Conservation (phyloP, 208 protist genomes). For the Blastocrithidia nonstop region DNA sequence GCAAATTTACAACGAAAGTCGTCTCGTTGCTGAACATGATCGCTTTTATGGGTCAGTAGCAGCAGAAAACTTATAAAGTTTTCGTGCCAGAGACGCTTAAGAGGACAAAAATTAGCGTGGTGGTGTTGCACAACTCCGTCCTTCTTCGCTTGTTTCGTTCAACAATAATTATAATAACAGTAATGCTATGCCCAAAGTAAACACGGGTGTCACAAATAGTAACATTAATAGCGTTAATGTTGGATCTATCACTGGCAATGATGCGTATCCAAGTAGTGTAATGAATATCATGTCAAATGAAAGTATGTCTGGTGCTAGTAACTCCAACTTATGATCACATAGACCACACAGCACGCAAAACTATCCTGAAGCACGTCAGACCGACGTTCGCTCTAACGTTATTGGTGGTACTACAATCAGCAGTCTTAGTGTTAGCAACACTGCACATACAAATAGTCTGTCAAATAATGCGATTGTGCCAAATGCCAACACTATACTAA, state of each 20-base stretch:
- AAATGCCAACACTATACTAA: too few species aligned
- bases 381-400: neutral
- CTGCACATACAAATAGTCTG: constrained; percentile 1
- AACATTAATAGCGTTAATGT: neutral
- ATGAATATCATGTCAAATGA: neutral
- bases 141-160: constrained; percentile 63
- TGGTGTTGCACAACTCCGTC: constrained; percentile 9
- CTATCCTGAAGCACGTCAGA: neutral
- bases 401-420: neutral
- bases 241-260: neutral
- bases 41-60: constrained; percentile 20
- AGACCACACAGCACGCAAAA: neutral
- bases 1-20: constrained; percentile 28
- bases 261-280: neutral
- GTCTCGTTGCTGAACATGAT: constrained; percentile 34
- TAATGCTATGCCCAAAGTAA: too few species aligned
- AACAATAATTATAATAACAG: constrained; percentile 5
- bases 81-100: constrained; percentile 4
- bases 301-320: neutral
- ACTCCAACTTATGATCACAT: neutral
- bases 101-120: constrained; percentile 7
- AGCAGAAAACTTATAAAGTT: neutral
- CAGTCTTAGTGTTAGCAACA: neutral
- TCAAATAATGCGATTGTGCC: neutral
- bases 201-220: too few species aligned